Base-by-base conservation (phyloP, 805 yeast species). In the Cyberlindnera mississippiensis region DNA sequence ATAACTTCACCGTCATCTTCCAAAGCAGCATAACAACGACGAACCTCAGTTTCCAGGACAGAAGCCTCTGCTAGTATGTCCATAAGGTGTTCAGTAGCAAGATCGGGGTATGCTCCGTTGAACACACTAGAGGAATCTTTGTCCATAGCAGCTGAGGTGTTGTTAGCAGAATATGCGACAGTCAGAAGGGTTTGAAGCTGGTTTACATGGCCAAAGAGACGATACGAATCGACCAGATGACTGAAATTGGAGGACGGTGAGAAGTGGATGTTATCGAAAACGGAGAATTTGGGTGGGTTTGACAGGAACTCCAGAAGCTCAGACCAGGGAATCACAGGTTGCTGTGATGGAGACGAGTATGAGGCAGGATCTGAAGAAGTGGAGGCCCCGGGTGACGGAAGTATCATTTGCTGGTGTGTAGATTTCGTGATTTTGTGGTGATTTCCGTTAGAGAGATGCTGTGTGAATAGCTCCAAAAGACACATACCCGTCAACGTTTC, bases 401-500 rank as follows among this genome's bases (percentile, higher is more conserved):
- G 6, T 9, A 20, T 20, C 24, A 20, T 20, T 20, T 20, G 24
- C 9, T 20, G 24, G 24, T 20, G 24, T 20, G 24, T 9, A 6
- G 24, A 20, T 20, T 6, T 20, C 8, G 24, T 20, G 24, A 20
- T 6, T 20, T 20, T 20, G 10, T 36, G 31, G 2, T 31, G 42
- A 24, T 30, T 34, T 1, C 35, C 40, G 22, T 42, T 43, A 19
- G 35, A 9, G 12, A 43, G 24, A 15, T 30, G 22, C 16, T 40
- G 37, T 4, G 28, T 15, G n/a, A 43, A 14, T 18, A 43, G 18
- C 18, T 35, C 31, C 28, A 43, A 27, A 8, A 43, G 42, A 28
- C 46, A 43, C 24, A 28, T 24, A 5, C 42, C 46, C 10, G 46
- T 43, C 6, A 43, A 14, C 7, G 46, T 43, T 18, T 38, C 42